These are phyloP conservation scores for Peronosclerospora sorghi DNA, from an alignment of 352 stramenopile genomes.

Conservation along the genomic window DNA sequence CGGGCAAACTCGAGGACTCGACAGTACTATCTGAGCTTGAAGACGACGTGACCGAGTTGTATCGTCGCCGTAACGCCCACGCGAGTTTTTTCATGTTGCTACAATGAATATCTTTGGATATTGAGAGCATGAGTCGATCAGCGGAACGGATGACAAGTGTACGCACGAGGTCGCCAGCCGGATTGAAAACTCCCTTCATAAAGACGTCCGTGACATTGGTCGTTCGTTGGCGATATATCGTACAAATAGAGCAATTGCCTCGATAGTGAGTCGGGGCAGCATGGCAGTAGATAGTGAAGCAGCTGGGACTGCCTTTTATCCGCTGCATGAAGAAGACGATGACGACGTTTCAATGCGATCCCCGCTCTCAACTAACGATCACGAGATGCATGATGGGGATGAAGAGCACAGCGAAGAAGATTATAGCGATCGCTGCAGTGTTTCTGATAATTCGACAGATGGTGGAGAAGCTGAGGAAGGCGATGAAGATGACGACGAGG, in stretches of 20 bases:
- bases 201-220: constrained; percentile 43
- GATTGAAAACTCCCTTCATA: constrained; percentile 35
- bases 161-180: constrained; percentile 24
- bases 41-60: constrained; percentile 4
- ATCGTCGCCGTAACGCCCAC: constrained; percentile 27
- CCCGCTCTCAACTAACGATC: constrained; percentile 33
- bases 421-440: constrained; percentile 47
- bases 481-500: constrained; percentile 47
- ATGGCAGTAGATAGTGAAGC: no score
- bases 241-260: constrained; percentile 42
- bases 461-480: constrained; percentile 35
- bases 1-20: neutral
- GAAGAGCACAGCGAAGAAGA: constrained; percentile 43
- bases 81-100: constrained; percentile 54
- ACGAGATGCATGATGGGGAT: constrained; percentile 48
- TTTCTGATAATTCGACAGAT: constrained; percentile 40
- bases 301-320: constrained; percentile 13
- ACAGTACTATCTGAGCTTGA: constrained; percentile 8
- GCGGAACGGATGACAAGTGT: constrained; percentile 20
- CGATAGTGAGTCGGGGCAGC: constrained; percentile 20
- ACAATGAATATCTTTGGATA: constrained; percentile 33
- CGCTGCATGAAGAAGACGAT: constrained; percentile 23
- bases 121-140: constrained; percentile 21
- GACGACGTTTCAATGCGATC: constrained; percentile 63
- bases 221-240: constrained; percentile 38